A percentile compares a stretch with the other conserved stretches of the same genome.
Evolutionary conservation across 2,329 filamentous ascomycete genomes (phyloP).

Genomic region (Sporothrix phasma): DNA sequence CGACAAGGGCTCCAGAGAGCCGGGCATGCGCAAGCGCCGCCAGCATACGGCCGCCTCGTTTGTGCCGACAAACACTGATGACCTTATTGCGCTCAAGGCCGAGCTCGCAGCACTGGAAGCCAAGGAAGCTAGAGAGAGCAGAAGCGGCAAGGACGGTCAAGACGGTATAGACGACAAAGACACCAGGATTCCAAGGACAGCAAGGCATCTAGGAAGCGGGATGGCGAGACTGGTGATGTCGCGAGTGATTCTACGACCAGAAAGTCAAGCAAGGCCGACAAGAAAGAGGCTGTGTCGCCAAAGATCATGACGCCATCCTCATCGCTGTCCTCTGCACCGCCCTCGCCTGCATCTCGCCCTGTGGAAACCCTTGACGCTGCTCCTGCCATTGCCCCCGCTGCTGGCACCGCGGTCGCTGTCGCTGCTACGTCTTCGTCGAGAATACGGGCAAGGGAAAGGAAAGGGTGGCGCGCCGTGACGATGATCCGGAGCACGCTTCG

Average conservation of each 20-base stretch:
- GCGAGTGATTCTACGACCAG: background rate
- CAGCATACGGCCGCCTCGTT: constrained; percentile 33
- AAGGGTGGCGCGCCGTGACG: background rate
- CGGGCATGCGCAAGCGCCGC: constrained; percentile 27
- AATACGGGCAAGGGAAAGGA: constrained; percentile 12
- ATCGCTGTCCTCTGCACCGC: constrained; percentile 15
- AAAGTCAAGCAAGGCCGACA: background rate
- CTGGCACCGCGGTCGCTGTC: background rate
- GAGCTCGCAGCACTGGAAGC: constrained; percentile 15
- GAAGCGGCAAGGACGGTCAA: too few species aligned
- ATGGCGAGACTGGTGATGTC: background rate
- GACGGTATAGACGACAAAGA: background rate
- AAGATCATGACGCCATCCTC: constrained; percentile 16
- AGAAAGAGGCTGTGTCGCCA: constrained; percentile 14
- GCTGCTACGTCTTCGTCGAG: constrained; percentile 20
- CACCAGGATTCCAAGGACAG: background rate
- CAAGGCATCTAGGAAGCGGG: background rate
- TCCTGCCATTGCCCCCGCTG: constrained; percentile 32
- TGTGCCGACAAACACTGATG: constrained; percentile 43
- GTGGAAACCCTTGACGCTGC: constrained; percentile 9
- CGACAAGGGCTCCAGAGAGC: background rate
- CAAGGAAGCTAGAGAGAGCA: constrained; percentile 2
- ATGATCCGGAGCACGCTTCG: background rate
- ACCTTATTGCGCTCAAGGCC: constrained; percentile 29
- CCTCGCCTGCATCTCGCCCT: constrained; percentile 26